A percentile compares a stretch with the other conserved stretches of the same genome.
These are phyloP conservation scores for Hyphodiscus sp. DNA, from an alignment of 2,329 filamentous ascomycete species.

Conservation along the genomic window DNA sequence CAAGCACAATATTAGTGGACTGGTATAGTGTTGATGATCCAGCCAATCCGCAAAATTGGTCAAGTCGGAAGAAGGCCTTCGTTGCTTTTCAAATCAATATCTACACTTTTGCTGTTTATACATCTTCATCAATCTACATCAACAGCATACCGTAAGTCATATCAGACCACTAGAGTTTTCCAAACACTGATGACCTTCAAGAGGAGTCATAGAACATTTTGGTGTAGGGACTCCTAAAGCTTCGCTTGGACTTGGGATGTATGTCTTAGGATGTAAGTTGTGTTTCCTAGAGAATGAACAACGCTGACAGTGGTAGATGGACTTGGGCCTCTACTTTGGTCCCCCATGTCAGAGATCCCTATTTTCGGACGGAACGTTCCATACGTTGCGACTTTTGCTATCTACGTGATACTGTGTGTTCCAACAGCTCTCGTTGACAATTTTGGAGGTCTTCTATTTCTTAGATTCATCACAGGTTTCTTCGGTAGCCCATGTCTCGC, in stretches of 20 bases:
- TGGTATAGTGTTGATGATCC: constrained; percentile 46
- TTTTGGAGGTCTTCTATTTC: constrained; percentile 53
- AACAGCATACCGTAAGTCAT: constrained; percentile 1
- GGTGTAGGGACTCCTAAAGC: constrained; percentile 43
- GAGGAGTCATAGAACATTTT: constrained; percentile 44
- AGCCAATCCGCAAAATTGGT: constrained; percentile 48
- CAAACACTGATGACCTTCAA: neutral
- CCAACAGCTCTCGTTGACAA: constrained; percentile 54
- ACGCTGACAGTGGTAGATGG: constrained; percentile 38
- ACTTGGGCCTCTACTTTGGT: constrained; percentile 55
- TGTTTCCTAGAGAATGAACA: neutral
- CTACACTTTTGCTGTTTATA: constrained; percentile 51
- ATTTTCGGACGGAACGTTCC: constrained; percentile 58
- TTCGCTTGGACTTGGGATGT: constrained; percentile 50
- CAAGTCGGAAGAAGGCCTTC: constrained; percentile 33
- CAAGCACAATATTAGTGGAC: constrained; percentile 38
- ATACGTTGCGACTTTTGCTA: constrained; percentile 58
- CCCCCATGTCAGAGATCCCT: constrained; percentile 59
- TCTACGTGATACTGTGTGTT: constrained; percentile 59
- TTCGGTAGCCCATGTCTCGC: constrained; percentile 56
- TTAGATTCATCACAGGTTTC: constrained; percentile 57
- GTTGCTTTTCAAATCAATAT: constrained; percentile 41
- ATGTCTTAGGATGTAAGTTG: constrained; percentile 40
- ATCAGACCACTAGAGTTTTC: constrained; percentile 26
- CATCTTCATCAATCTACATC: constrained; percentile 40